These are phyloP conservation scores for Fusarium sp. DNA, from an alignment of 2,329 filamentous ascomycete species.

Conservation along the genomic window DNA sequence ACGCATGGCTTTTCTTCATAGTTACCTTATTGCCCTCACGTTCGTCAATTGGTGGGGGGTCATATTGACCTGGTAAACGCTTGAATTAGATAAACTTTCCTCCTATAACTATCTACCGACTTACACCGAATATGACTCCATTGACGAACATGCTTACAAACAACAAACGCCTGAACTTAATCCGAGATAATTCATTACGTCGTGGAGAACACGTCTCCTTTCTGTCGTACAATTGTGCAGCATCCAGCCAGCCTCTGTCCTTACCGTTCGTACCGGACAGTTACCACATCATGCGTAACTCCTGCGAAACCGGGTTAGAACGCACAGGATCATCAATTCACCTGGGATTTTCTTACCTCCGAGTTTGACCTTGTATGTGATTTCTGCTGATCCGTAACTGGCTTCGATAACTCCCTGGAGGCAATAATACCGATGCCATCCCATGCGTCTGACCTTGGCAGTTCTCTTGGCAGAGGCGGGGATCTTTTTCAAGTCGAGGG, in stretches of 20 bases:
- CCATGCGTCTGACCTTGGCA: conserved; percentile 50
- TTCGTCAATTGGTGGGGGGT: not conserved
- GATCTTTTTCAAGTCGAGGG: conserved; percentile 52
- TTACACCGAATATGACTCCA: not conserved
- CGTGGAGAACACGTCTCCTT: conserved; percentile 3
- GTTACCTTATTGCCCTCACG: not conserved
- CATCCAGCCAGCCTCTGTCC: not conserved
- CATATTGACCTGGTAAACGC: not conserved
- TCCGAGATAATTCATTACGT: not conserved
- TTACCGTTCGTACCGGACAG: conserved; percentile 49
- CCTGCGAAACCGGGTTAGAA: conserved; percentile 44
- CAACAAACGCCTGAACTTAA: not conserved
- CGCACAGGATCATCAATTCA: not conserved
- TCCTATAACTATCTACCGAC: not conserved
- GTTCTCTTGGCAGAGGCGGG: conserved; percentile 47
- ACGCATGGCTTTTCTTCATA: not conserved
- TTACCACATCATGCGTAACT: conserved; percentile 53
- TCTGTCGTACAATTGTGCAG: conserved; percentile 8
- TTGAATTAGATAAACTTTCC: not conserved
- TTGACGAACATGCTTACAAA: not conserved
- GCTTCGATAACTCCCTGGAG: conserved; percentile 53
- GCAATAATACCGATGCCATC: conserved; percentile 53
- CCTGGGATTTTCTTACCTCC: conserved; percentile 46
- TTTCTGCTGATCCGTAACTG: conserved; percentile 54
- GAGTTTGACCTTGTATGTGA: conserved; percentile 54